A percentile compares a stretch with the other conserved stretches of the same genome.
These are phyloP conservation scores for Corymbia calophylla DNA, from an alignment of 441 rosid genomes.

Conservation along the genomic window DNA sequence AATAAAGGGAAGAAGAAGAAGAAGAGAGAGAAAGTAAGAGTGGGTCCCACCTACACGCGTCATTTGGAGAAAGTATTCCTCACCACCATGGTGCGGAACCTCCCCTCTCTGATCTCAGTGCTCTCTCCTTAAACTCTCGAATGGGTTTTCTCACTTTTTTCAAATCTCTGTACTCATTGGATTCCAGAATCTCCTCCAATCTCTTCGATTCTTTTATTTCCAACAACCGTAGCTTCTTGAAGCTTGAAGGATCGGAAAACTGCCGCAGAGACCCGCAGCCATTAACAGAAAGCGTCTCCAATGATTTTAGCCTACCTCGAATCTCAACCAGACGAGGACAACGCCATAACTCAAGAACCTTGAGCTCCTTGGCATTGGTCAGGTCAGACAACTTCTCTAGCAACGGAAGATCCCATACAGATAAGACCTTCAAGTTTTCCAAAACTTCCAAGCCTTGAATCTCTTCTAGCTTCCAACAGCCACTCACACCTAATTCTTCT, in stretches of 20 bases:
- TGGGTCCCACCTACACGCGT: no score
- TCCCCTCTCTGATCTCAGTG: no score
- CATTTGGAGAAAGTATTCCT: no score
- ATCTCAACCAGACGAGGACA: neutral
- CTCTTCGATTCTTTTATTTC: accelerated
- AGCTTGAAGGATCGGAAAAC: neutral
- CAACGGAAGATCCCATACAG: accelerated
- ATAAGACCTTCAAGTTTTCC: accelerated
- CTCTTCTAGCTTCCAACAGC: neutral
- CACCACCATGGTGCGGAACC: no score
- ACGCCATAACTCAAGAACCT: accelerated
- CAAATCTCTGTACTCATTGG: no score
- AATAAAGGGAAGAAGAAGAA: accelerated
- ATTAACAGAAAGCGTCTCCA: accelerated
- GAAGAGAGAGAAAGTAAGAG: no score
- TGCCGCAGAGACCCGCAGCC: neutral
- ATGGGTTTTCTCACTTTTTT: no score
- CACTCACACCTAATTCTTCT: accelerated
- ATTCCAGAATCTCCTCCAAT: no score
- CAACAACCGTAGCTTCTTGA: accelerated
- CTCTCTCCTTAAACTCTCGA: no score
- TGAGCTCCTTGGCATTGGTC: neutral
- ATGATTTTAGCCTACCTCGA: neutral
- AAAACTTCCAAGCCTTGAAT: neutral
- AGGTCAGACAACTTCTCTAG: neutral